Percentiles rank a stretch among this genome's conserved stretches.
Evolutionary conservation across 805 yeast species (phyloP).

Genomic region (Teunomyces lycoperdinae): DNA sequence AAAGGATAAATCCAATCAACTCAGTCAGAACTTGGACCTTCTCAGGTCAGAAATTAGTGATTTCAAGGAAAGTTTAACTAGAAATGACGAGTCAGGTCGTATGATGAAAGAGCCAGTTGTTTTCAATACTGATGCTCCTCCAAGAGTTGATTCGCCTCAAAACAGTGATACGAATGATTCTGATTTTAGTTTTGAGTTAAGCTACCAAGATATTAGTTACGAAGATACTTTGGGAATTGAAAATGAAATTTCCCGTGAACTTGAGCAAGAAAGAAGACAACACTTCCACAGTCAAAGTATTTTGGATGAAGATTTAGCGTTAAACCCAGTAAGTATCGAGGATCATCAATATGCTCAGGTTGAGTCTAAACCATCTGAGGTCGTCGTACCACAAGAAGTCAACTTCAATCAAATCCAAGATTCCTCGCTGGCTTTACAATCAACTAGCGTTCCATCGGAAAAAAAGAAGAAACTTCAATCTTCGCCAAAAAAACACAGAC

Average conservation of each 20-base stretch:
- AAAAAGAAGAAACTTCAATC: background rate
- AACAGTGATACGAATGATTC: constrained; percentile 13
- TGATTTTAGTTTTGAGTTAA: constrained; percentile 40
- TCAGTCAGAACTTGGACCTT: constrained; percentile 41
- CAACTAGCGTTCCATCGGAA: constrained; percentile 1
- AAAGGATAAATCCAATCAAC: constrained; percentile 29
- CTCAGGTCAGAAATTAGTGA: constrained; percentile 43
- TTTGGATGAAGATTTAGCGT: background rate
- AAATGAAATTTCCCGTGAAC: constrained; percentile 23
- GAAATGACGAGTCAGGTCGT: constrained; percentile 15
- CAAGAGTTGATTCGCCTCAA: background rate
- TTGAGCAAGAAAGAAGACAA: background rate
- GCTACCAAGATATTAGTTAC: constrained; percentile 37
- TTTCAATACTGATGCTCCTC: background rate
- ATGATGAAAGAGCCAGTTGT: background rate
- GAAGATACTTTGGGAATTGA: constrained; percentile 40
- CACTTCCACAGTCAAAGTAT: constrained; percentile 1
- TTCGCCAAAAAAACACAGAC: background rate
- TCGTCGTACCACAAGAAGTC: background rate
- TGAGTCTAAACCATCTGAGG: background rate
- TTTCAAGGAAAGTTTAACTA: constrained; percentile 40
- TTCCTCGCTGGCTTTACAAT: background rate
- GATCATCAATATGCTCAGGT: background rate
- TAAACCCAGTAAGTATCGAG: background rate
- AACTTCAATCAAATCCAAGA: background rate